Percentiles rank a stretch among this genome's conserved stretches.
phyloP scores from a whole-genome alignment of 139 green algal genomes.

The Tetraselmis chui region DNA sequence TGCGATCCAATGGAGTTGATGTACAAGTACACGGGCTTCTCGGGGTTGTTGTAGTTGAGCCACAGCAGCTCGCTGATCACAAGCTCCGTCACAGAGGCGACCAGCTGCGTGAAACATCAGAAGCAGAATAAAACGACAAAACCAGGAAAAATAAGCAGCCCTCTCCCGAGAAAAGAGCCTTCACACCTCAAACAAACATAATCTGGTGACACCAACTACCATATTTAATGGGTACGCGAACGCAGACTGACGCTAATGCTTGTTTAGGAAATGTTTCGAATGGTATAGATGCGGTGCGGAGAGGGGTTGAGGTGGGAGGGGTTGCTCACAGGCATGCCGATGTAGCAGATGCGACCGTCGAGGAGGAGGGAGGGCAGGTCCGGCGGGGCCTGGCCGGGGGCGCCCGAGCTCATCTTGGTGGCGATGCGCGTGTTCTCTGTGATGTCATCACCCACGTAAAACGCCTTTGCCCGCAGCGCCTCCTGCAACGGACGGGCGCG shows the following conservation, averaged over 20 bases:
- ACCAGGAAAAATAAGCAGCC: not conserved
- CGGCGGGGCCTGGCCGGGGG: slow-evolving; percentile 66
- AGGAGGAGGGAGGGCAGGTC: slow-evolving; percentile 96
- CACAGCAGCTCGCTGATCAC: slow-evolving; percentile 96
- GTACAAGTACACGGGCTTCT: slow-evolving; percentile 91
- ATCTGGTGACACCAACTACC: slow-evolving; percentile 7
- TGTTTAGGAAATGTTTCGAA: too few relatives aligned
- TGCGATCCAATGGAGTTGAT: slow-evolving; percentile 89
- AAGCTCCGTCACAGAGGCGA: slow-evolving; percentile 96
- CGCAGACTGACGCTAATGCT: too few relatives aligned
- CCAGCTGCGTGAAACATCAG: slow-evolving; percentile 65
- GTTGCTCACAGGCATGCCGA: slow-evolving; percentile 90
- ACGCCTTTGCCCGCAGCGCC: slow-evolving; percentile 35
- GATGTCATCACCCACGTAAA: slow-evolving; percentile 40
- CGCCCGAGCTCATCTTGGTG: slow-evolving; percentile 25
- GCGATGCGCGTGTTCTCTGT: slow-evolving; percentile 20
- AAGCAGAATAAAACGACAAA: not conserved
- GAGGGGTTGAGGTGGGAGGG: not conserved
- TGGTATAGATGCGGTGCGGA: slow-evolving; percentile 2
- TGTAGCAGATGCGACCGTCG: slow-evolving; percentile 91
- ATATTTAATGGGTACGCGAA: too few relatives aligned
- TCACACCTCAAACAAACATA: slow-evolving; percentile 18
- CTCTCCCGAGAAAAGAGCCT: slow-evolving; percentile 10
- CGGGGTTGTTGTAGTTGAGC: slow-evolving; percentile 81
- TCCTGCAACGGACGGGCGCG: slow-evolving; percentile 13